Evolutionary conservation across 1,139 yeast genomes (phyloP).

Genomic region (Hansenula lynferdii): DNA sequence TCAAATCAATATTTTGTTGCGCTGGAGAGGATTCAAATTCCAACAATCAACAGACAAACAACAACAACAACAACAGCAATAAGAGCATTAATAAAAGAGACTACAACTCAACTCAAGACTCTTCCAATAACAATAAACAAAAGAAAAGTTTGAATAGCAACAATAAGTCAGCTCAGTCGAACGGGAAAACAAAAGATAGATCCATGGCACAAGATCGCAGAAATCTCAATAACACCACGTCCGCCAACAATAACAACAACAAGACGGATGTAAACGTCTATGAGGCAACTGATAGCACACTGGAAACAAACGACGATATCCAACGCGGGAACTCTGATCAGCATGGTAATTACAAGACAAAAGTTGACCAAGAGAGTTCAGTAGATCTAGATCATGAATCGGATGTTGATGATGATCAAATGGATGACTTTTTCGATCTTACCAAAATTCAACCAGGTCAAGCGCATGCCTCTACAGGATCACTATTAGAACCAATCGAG

Average conservation of each 20-base stretch:
- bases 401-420: slow-evolving; percentile 8
- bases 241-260: background rate
- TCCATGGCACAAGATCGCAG: background rate
- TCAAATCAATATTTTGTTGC: slow-evolving; percentile 14
- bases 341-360: background rate
- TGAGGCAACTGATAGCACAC: slow-evolving; percentile 22
- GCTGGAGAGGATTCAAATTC: slow-evolving; percentile 7
- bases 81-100: too few relatives aligned
- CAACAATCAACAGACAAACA: slow-evolving; percentile 1
- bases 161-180: background rate
- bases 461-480: slow-evolving; percentile 53
- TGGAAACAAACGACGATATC: slow-evolving; percentile 10
- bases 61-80: background rate
- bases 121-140: too few relatives aligned
- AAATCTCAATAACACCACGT: background rate
- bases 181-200: background rate
- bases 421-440: slow-evolving; percentile 39
- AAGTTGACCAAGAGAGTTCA: background rate
- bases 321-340: background rate
- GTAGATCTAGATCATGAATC: slow-evolving; percentile 7
- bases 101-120: background rate
- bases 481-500: slow-evolving; percentile 52
- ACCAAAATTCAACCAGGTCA: slow-evolving; percentile 68
- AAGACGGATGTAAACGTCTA: slow-evolving; percentile 21
- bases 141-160: background rate